phyloP scores from a whole-genome alignment of 2,329 filamentous ascomycete species.

The Aspergillus sp. region DNA sequence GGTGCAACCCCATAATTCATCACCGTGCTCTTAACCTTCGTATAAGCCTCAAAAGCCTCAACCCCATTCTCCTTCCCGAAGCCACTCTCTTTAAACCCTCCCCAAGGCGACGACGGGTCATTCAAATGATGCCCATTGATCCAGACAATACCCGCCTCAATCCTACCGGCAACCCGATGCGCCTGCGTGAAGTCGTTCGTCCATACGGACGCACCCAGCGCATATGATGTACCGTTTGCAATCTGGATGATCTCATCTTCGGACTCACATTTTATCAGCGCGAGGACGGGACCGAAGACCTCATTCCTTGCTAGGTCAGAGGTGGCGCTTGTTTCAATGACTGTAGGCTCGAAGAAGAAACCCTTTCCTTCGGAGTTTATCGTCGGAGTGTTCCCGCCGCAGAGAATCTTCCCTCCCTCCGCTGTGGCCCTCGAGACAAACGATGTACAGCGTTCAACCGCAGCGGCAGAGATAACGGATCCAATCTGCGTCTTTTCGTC shows the following conservation, averaged over 20 bases:
- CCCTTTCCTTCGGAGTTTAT: slow-evolving; percentile 51
- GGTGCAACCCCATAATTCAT: slow-evolving; percentile 66
- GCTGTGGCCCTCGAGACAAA: slow-evolving; percentile 31
- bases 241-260: slow-evolving; percentile 49
- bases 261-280: slow-evolving; percentile 47
- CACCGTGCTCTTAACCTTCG: slow-evolving; percentile 42
- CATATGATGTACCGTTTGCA: slow-evolving; percentile 53
- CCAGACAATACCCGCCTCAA: slow-evolving; percentile 52
- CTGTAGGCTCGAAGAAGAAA: slow-evolving; percentile 51
- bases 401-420: slow-evolving; percentile 43
- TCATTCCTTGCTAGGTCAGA: slow-evolving; percentile 38
- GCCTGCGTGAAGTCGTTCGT: slow-evolving; percentile 51
- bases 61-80: slow-evolving; percentile 72
- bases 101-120: slow-evolving; percentile 71
- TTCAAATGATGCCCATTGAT: slow-evolving; percentile 65
- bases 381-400: slow-evolving; percentile 46
- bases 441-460: slow-evolving; percentile 41
- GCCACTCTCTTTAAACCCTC: slow-evolving; percentile 63
- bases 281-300: slow-evolving; percentile 54
- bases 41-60: slow-evolving; percentile 61
- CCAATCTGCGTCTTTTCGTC: slow-evolving; percentile 64
- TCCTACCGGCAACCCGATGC: slow-evolving; percentile 46
- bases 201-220: slow-evolving; percentile 53
- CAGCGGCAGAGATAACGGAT: slow-evolving; percentile 54
- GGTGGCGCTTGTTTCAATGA: slow-evolving; percentile 30